A percentile compares a stretch with the other conserved stretches of the same genome.
Conservation (phyloP, 305 asterid genomes). For the Coffea humblotiana region DNA sequence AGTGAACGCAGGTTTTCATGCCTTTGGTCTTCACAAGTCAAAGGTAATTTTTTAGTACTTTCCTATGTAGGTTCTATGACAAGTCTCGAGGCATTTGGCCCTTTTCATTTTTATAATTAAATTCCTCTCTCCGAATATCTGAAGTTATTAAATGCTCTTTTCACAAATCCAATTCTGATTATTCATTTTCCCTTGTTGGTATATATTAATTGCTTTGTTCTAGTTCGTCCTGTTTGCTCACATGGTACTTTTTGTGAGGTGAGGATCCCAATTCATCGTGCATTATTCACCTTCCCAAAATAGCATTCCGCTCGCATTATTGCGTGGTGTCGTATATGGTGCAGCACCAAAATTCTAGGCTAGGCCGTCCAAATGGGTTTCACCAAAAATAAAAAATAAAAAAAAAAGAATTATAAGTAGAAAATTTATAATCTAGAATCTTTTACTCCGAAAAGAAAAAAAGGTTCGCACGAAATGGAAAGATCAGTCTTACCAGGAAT, state of each 20-base stretch:
- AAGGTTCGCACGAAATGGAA: no score
- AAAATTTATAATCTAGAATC: no score
- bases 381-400: not conserved
- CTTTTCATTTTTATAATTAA: not conserved
- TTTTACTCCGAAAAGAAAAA: no score
- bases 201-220: not conserved
- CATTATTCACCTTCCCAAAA: not conserved
- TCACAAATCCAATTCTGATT: not conserved
- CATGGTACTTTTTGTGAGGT: not conserved
- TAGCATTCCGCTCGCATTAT: not conserved
- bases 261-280: not conserved
- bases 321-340: not conserved
- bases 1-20: conserved; percentile 12
- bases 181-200: no score
- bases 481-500: not conserved
- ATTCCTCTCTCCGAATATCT: not conserved
- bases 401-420: not conserved
- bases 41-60: not conserved
- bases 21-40: not conserved
- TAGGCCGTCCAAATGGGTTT: not conserved
- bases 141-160: not conserved
- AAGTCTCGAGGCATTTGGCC: not conserved
- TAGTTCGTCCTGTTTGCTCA: not conserved
- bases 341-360: not conserved
- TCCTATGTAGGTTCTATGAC: not conserved